Conservation (phyloP, 164 flowering plant species). For the Cinnamomum chago region DNA sequence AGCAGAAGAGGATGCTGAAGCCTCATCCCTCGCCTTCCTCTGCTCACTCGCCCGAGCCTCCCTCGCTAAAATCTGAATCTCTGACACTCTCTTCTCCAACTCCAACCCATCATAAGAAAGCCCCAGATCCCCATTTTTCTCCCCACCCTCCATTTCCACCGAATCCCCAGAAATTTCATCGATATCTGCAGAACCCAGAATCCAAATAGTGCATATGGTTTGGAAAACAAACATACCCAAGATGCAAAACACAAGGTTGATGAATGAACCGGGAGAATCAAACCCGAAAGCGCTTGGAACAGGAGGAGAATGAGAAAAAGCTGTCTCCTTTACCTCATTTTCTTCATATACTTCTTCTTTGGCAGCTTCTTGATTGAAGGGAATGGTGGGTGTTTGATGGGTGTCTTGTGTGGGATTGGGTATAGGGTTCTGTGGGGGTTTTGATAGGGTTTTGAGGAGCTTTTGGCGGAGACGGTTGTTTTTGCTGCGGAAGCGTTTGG, state of each 20-base stretch:
- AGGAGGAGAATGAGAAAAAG: background rate
- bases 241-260: constrained; percentile 31
- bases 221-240: constrained; percentile 60
- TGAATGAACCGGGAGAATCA: constrained; percentile 17
- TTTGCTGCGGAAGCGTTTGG: constrained; percentile 14
- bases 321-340: background rate
- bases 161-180: constrained; percentile 13
- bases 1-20: constrained; percentile 1
- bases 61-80: constrained; percentile 71
- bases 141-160: background rate
- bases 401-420: constrained; percentile 8
- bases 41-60: constrained; percentile 55
- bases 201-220: constrained; percentile 49
- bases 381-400: constrained; percentile 6
- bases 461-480: constrained; percentile 46
- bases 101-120: constrained; percentile 26
- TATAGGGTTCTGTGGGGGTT: constrained; percentile 41
- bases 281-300: background rate
- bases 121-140: constrained; percentile 5
- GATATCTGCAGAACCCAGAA: constrained; percentile 28
- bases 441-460: constrained; percentile 36
- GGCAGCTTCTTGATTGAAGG: background rate
- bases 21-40: constrained; percentile 20
- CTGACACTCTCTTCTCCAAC: constrained; percentile 43
- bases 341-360: too few species aligned